Evolutionary conservation across 2,329 filamentous ascomycete genomes (phyloP), one percentile per base, ranked within the genome.

Genomic region (Madurella mycetomatis): DNA sequence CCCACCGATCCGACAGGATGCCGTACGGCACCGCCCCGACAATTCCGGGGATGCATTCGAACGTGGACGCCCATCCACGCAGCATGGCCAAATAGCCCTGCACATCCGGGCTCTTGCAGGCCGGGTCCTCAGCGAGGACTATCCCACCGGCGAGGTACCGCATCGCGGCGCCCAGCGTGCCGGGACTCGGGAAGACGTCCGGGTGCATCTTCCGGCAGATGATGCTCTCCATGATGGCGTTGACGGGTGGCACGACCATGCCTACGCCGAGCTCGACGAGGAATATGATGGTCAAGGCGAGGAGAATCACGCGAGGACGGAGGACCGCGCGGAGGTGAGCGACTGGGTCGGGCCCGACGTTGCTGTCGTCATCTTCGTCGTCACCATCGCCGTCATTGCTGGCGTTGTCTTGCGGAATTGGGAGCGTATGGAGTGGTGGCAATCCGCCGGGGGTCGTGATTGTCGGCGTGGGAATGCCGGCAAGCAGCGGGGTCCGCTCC

Each of bases 81-180:
- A 83, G 66, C 70, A 76, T 74, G 12, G 80, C 78, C 42, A 84
- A 68, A 17, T 73, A 71, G 25, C 73, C 70, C 60, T 83, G 80
- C 1, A 84, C 77, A 2, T 69, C 65, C 0, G 69, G 63, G 2
- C 66, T 64, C 62, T 83, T 83, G 68, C 81, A 83, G 5, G 63
- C 63, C 16, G 71, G 67, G 43, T 69, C 63, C 53, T 80, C 77
- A 1, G 67, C 19, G 11, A 64, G 55, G 5, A 57, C 16, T 1
- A 57, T 2, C 3, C 48, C 44, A 15, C 56, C 48, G 7, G 51
- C 46, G 16, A 47, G 50, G 16, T 49, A 37, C n/a, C 40, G 39
- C 1, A 51, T 42, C 31, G n/a, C 30, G n/a, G 32, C 25, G 2
- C 11, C 41, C 41, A 15, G 25, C 42, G 15, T n/a, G 19, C 69